Conservation (phyloP, 2,329 filamentous ascomycete genomes). For the Aureobasidium sp. region DNA sequence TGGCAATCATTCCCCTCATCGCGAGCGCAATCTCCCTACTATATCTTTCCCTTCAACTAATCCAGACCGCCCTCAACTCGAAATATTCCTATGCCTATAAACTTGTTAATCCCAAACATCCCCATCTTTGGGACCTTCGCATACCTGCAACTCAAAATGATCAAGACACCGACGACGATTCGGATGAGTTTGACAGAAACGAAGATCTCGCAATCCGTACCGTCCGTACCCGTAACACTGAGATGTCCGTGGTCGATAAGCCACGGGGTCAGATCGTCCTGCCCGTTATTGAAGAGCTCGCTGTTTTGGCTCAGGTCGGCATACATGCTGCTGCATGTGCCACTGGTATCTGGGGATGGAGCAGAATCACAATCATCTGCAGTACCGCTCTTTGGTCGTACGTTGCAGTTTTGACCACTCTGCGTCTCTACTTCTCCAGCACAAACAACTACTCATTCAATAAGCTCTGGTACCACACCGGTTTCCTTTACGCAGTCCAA, state of each 20-base stretch:
- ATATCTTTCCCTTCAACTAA: slow-evolving; percentile 53
- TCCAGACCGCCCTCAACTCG: slow-evolving; percentile 47
- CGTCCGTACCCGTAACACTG: slow-evolving; percentile 42
- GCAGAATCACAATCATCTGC: slow-evolving; percentile 48
- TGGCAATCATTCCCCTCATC: slow-evolving; percentile 69
- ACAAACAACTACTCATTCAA: slow-evolving; percentile 58
- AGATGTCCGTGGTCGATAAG: slow-evolving; percentile 55
- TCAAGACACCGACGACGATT: slow-evolving; percentile 35
- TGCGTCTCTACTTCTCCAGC: slow-evolving; percentile 60
- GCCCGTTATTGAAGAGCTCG: slow-evolving; percentile 66
- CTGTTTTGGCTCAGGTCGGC: slow-evolving; percentile 63
- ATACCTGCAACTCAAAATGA: slow-evolving; percentile 20
- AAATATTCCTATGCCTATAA: slow-evolving; percentile 54
- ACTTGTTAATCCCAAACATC: slow-evolving; percentile 39
- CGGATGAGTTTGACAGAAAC: slow-evolving; percentile 53
- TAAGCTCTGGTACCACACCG: slow-evolving; percentile 87
- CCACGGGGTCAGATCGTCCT: slow-evolving; percentile 66
- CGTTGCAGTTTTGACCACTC: slow-evolving; percentile 62
- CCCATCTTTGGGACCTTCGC: slow-evolving; percentile 32
- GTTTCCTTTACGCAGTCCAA: slow-evolving; percentile 69
- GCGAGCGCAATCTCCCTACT: slow-evolving; percentile 64
- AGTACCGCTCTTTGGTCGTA: slow-evolving; percentile 75
- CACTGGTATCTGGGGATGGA: slow-evolving; percentile 49
- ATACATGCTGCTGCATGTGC: slow-evolving; percentile 61
- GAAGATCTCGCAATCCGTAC: slow-evolving; percentile 48